Percentiles rank a stretch among this genome's conserved stretches.
Evolutionary conservation across 805 yeast genomes (phyloP).

Genomic region (Pichia nakasei): DNA sequence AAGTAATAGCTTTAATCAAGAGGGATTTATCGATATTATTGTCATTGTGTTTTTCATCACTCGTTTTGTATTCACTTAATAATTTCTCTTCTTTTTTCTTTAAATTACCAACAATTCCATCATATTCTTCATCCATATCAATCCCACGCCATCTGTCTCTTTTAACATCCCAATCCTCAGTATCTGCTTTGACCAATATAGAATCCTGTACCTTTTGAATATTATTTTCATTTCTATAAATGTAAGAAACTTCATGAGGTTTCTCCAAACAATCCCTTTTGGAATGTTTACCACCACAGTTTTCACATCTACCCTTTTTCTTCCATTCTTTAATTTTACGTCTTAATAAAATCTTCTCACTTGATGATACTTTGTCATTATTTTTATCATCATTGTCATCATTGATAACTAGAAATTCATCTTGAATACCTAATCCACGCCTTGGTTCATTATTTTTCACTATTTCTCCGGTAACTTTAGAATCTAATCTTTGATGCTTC

Average conservation of each 20-base stretch:
- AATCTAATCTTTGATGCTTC: conserved; percentile 48
- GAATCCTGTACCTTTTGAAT: not conserved
- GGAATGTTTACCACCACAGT: conserved; percentile 49
- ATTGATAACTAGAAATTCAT: conserved; percentile 27
- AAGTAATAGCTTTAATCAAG: conserved; percentile 5
- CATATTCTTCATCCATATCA: conserved; percentile 50
- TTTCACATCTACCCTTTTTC: conserved; percentile 38
- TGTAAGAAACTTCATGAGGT: conserved; percentile 36
- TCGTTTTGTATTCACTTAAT: conserved; percentile 10
- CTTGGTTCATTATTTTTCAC: conserved; percentile 41
- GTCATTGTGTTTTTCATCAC: conserved; percentile 6
- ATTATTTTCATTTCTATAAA: conserved; percentile 19
- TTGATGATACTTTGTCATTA: conserved; percentile 3
- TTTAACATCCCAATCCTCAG: conserved; percentile 54
- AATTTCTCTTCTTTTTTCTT: conserved; percentile 26
- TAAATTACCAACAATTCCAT: conserved; percentile 40
- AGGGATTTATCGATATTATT: conserved; percentile 26
- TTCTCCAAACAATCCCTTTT: conserved; percentile 50
- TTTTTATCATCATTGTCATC: conserved; percentile 8
- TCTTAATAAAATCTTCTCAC: too few relatives aligned
- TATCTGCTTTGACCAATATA: conserved; percentile 18
- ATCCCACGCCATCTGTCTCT: conserved; percentile 81
- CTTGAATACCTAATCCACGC: conserved; percentile 49
- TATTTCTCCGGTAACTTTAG: conserved; percentile 27
- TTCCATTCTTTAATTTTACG: conserved; percentile 8